These are phyloP conservation scores for Termitomyces sp. DNA, from an alignment of 768 basidiomycete species.

Conservation along the genomic window DNA sequence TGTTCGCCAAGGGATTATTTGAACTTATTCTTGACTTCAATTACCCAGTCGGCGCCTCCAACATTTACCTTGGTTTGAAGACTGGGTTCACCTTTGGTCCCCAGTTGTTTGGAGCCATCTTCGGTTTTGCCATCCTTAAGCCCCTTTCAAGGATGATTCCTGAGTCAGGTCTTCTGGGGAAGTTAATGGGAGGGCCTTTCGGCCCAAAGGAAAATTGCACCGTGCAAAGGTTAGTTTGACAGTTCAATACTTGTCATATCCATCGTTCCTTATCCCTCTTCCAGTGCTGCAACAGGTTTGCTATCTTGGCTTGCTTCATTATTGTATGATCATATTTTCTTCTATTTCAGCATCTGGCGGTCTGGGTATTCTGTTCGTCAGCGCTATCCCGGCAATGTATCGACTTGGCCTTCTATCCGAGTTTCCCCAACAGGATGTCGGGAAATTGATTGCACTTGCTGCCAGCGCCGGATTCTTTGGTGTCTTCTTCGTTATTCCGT, in stretches of 20 bases:
- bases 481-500: slow-evolving; percentile 64
- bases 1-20: not conserved
- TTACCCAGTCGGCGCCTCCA: slow-evolving; percentile 47
- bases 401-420: slow-evolving; percentile 45
- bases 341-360: slow-evolving; percentile 46
- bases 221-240: slow-evolving; percentile 41
- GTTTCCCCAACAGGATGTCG: slow-evolving; percentile 48
- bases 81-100: slow-evolving; percentile 68
- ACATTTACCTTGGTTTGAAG: slow-evolving; percentile 68
- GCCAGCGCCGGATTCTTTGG: slow-evolving; percentile 56
- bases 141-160: slow-evolving; percentile 49
- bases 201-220: slow-evolving; percentile 69
- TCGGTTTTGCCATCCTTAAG: slow-evolving; percentile 60
- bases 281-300: slow-evolving; percentile 48
- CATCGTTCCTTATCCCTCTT: not conserved
- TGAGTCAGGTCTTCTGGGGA: slow-evolving; percentile 40
- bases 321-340: slow-evolving; percentile 11
- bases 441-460: slow-evolving; percentile 53
- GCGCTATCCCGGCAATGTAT: slow-evolving; percentile 60
- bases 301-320: slow-evolving; percentile 3
- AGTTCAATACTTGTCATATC: not conserved
- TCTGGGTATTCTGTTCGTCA: slow-evolving; percentile 56
- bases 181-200: slow-evolving; percentile 51
- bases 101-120: slow-evolving; percentile 59
- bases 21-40: not conserved